Base-by-base conservation (phyloP, 1,139 yeast species). In the Candida neerlandica region DNA sequence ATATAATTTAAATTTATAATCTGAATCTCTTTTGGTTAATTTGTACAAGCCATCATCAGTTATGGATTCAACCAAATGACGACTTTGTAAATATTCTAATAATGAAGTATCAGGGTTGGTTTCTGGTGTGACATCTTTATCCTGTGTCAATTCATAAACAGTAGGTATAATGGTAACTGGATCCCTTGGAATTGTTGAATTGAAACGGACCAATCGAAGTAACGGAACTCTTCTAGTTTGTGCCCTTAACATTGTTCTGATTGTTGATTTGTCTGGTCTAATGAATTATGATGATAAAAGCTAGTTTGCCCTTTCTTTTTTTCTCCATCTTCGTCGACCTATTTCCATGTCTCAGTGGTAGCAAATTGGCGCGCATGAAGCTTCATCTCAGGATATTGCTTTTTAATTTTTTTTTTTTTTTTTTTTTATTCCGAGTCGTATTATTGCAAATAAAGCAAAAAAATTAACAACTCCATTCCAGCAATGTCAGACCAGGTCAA, bases 1-100 rank as follows among this genome's bases (percentile, higher is more conserved):
- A 68, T 94, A 95, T 14, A 89, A 65, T 16, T 86, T 83, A 46
- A 88, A 64, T 51, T 67, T 66, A 46, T 68, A 67, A 34, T 63
- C 63, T 1, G 71, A 61, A 1, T 47, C 51, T 5, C 52, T 44
- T 9, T 50, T 56, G 1, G 69, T 63, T 39, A 75, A 64, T 5
- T 66, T 62, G 40, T 67, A 73, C 32, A 83, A 64, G 41, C 70
- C 76, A 35, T 81, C 84, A 54, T 69, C 71, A 2, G 84, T 77
- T 45, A 76, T 65, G 2, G 77, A 66, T 51, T 80, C 84, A 1
- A 81, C 71, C 38, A 82, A 64, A 49, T 75, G 67, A 48, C 86
- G 67, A 16, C 73, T 66, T 50, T 74, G 73, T 30, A 82, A 62
- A 55, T 80, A 80, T 4, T 71, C 67, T 40, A 81, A 60, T 16